phyloP scores from a whole-genome alignment of 495 filamentous ascomycete species.

The Trichoderma orchidacearum region DNA sequence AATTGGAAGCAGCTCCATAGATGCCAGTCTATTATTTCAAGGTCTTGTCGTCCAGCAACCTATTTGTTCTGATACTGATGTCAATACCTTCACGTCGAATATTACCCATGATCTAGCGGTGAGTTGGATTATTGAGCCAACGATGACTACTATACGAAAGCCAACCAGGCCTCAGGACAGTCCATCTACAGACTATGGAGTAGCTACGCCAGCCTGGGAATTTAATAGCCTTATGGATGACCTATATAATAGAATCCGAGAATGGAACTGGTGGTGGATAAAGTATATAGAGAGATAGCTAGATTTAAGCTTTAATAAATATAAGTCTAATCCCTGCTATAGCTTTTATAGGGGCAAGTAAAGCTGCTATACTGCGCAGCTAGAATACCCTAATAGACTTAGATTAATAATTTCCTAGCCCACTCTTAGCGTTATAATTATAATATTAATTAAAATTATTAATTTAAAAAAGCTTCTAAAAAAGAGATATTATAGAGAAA shows the following conservation, averaged over 20 bases:
- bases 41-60: neutral
- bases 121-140: neutral
- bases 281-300: neutral
- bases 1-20: neutral
- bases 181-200: neutral
- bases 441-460: too few relatives aligned
- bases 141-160: neutral
- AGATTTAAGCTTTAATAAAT: too few relatives aligned
- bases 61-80: neutral
- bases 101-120: neutral
- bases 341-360: too few relatives aligned
- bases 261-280: neutral
- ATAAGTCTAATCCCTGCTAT: too few relatives aligned
- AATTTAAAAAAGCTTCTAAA: too few relatives aligned
- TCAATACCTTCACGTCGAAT: neutral
- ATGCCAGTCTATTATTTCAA: neutral
- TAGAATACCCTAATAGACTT: too few relatives aligned
- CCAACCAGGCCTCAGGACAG: neutral
- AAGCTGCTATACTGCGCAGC: too few relatives aligned
- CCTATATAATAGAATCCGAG: neutral
- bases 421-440: too few relatives aligned
- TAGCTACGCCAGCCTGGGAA: neutral
- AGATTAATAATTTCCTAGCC: too few relatives aligned
- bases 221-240: neutral
- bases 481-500: too few relatives aligned